These are phyloP conservation scores for Trametes sanguinea DNA, from an alignment of 768 basidiomycete species.

Conservation along the genomic window DNA sequence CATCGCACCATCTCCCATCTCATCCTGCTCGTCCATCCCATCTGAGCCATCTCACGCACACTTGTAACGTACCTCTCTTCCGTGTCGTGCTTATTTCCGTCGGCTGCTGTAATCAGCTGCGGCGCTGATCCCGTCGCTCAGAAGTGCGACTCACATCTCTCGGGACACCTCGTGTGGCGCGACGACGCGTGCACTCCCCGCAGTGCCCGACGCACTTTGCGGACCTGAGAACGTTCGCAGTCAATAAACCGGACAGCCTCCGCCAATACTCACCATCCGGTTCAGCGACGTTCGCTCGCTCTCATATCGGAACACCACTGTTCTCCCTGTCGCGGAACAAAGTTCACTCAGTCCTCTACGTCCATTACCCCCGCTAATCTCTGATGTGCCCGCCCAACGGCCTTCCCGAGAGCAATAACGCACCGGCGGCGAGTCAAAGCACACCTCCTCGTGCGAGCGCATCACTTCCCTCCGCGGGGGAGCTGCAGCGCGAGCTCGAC, in stretches of 20 bases:
- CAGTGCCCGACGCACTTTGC: slow-evolving; percentile 1
- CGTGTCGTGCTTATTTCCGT: background rate
- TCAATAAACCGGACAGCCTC: slow-evolving; percentile 2
- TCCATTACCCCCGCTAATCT: background rate
- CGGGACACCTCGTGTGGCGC: background rate
- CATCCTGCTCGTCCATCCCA: background rate
- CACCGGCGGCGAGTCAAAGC: background rate
- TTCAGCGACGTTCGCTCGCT: background rate
- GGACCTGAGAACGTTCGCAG: background rate
- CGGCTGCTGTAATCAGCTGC: too few relatives aligned
- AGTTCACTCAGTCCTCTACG: background rate
- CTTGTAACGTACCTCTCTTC: background rate
- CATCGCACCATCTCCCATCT: background rate
- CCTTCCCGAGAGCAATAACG: background rate
- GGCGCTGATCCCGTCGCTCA: too few relatives aligned
- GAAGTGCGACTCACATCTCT: too few relatives aligned
- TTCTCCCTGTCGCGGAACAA: background rate
- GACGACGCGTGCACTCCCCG: background rate
- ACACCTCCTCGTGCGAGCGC: background rate
- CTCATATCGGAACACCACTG: background rate
- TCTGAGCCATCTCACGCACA: background rate
- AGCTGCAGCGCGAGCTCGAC: slow-evolving; percentile 10
- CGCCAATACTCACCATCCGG: slow-evolving; percentile 10
- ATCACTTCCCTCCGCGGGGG: slow-evolving; percentile 2
- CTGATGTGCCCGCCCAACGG: slow-evolving; percentile 1